Percentiles rank a stretch among this genome's conserved stretches.
phyloP scores from a whole-genome alignment of 129 eudicot genomes.

The Silybum marianum region DNA sequence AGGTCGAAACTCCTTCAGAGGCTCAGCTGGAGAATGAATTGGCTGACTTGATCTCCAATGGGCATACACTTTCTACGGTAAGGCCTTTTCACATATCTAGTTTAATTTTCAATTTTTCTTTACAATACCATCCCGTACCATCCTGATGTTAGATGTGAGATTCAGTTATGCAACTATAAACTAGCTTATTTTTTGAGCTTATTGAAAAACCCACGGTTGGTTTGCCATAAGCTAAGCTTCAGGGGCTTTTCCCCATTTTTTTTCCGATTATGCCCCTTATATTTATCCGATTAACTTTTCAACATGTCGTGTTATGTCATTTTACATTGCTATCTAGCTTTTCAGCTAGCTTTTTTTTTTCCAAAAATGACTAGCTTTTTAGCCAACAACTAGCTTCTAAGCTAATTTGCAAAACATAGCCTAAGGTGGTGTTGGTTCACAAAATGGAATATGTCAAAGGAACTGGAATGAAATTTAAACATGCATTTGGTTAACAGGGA shows the following conservation, averaged over 20 bases:
- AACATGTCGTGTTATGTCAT: not conserved
- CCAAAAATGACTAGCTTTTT: too few relatives aligned
- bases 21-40: constrained; percentile 73
- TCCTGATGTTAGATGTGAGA: not conserved
- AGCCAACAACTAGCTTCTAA: too few relatives aligned
- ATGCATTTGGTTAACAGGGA: too few relatives aligned
- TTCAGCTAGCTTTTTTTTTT: too few relatives aligned
- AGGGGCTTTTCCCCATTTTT: not conserved
- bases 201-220: not conserved
- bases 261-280: not conserved
- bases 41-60: constrained; percentile 61
- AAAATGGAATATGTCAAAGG: too few relatives aligned
- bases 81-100: not conserved
- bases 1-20: constrained; percentile 58
- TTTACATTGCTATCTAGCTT: not conserved
- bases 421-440: not conserved
- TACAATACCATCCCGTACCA: not conserved
- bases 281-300: not conserved
- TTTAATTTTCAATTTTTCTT: not conserved
- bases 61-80: constrained; percentile 88
- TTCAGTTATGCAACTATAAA: not conserved
- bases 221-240: not conserved
- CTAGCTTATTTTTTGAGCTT: not conserved
- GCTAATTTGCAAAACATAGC: not conserved
- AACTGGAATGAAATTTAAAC: too few relatives aligned